Conservation (phyloP, 148 eudicot species). For the Agrostemma githago region DNA sequence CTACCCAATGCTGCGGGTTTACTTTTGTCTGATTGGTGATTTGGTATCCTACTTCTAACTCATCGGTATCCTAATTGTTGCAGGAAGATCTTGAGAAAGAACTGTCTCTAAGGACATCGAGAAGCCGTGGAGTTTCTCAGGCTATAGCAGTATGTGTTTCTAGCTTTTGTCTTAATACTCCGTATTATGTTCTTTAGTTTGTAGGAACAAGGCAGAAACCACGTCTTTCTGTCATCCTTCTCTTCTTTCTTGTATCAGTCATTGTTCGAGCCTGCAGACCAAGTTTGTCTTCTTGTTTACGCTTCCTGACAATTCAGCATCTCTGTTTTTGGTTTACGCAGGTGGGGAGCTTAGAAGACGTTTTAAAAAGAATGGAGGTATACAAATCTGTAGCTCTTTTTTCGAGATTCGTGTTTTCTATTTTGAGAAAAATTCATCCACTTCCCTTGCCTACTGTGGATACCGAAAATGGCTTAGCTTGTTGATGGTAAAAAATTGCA, state of each 20-base stretch:
- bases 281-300: not conserved
- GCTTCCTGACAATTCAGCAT: not conserved
- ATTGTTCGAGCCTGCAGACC: not conserved
- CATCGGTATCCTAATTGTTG: constrained; percentile 11
- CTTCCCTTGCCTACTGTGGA: not conserved
- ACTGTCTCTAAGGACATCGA: constrained; percentile 45
- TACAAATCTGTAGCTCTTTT: not conserved
- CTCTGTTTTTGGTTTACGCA: constrained; percentile 22
- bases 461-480: not conserved
- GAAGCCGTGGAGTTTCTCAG: constrained; percentile 59
- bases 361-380: constrained; percentile 97
- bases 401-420: not conserved
- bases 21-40: not conserved
- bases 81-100: constrained; percentile 97
- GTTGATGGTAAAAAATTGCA: constrained; percentile 27
- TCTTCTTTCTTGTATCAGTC: not conserved
- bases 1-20: constrained; percentile 1
- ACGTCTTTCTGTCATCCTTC: not conserved
- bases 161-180: too few relatives aligned
- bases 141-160: constrained; percentile 56
- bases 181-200: not conserved
- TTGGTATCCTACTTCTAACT: constrained; percentile 4
- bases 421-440: not conserved
- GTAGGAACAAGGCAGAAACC: not conserved
- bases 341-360: constrained; percentile 98